A percentile compares a stretch with the other conserved stretches of the same genome.
phyloP scores from a whole-genome alignment of 495 filamentous ascomycete species.

The Penicillium angulare region DNA sequence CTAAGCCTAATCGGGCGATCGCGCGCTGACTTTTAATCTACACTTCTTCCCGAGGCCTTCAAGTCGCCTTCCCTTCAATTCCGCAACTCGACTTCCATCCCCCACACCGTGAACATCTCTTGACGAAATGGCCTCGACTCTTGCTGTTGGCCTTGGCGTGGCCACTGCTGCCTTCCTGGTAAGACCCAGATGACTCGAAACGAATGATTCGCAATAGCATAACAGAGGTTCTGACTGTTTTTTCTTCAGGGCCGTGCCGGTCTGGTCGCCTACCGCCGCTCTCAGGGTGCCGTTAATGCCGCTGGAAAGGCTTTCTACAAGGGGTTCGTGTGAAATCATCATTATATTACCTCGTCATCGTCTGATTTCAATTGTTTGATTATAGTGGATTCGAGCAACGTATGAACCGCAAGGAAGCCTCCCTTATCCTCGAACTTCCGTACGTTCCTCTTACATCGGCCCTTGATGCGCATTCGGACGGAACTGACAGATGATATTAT shows the following conservation, averaged over 20 bases:
- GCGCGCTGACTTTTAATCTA: slow-evolving; percentile 33
- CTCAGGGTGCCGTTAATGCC: slow-evolving; percentile 69
- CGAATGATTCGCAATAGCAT: too few relatives aligned
- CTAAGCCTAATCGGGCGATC: slow-evolving; percentile 25
- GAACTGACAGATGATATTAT: slow-evolving; percentile 17
- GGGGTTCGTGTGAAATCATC: slow-evolving; percentile 49
- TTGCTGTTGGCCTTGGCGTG: slow-evolving; percentile 78
- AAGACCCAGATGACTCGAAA: slow-evolving; percentile 32
- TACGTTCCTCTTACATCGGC: slow-evolving; percentile 48
- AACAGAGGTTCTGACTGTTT: slow-evolving; percentile 14
- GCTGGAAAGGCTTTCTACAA: slow-evolving; percentile 93
- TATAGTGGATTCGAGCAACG: slow-evolving; percentile 81
- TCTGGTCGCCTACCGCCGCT: slow-evolving; percentile 81
- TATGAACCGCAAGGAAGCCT: slow-evolving; percentile 89
- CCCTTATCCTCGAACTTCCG: slow-evolving; percentile 88
- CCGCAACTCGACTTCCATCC: slow-evolving; percentile 1
- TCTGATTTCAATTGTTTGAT: slow-evolving; percentile 2
- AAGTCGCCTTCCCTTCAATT: slow-evolving; percentile 4
- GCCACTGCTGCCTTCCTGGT: slow-evolving; percentile 76
- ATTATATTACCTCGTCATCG: not conserved
- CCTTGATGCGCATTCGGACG: not conserved
- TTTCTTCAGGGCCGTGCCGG: slow-evolving; percentile 77
- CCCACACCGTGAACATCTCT: slow-evolving; percentile 9
- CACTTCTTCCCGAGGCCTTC: slow-evolving; percentile 9
- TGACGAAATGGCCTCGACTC: slow-evolving; percentile 65